Evolutionary conservation across 176 grass and related monocot genomes (phyloP).

Genomic region (Poa pratensis): DNA sequence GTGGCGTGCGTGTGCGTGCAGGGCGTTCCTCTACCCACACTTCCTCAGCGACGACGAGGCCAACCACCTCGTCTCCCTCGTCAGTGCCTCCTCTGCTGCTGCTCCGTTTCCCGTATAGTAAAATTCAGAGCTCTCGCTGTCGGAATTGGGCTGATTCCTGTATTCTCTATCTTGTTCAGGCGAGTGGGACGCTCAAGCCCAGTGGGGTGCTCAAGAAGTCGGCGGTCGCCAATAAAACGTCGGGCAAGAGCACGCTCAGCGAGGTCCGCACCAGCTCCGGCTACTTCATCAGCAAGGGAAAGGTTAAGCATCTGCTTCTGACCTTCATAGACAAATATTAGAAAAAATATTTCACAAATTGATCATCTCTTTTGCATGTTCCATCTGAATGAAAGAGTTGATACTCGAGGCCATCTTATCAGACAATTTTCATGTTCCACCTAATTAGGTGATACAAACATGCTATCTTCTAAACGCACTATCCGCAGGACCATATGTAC

Average conservation of each 20-base stretch:
- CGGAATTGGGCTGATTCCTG: background rate
- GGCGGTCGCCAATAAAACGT: slow-evolving; percentile 74
- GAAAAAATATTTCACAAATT: background rate
- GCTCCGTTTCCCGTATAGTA: background rate
- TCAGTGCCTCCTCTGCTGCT: slow-evolving; percentile 35
- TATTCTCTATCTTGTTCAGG: slow-evolving; percentile 46
- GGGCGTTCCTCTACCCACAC: slow-evolving; percentile 79
- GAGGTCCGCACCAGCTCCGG: slow-evolving; percentile 84
- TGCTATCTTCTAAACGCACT: background rate
- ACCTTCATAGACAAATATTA: background rate
- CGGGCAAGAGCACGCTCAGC: slow-evolving; percentile 77
- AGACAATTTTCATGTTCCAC: background rate
- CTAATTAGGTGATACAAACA: background rate
- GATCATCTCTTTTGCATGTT: background rate
- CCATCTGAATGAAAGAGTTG: background rate
- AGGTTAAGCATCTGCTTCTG: slow-evolving; percentile 50
- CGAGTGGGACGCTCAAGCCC: slow-evolving; percentile 37
- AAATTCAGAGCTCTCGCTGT: background rate
- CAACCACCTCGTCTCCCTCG: slow-evolving; percentile 86
- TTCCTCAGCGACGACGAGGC: slow-evolving; percentile 88
- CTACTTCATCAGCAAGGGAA: slow-evolving; percentile 71
- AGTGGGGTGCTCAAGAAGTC: slow-evolving; percentile 78
- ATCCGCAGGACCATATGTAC: background rate
- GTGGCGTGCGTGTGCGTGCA: slow-evolving; percentile 9
- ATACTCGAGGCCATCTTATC: background rate